Evolutionary conservation across 106 monocot species (phyloP), one percentile per base, ranked within the genome.

Genomic region (Gastrodia elata): DNA sequence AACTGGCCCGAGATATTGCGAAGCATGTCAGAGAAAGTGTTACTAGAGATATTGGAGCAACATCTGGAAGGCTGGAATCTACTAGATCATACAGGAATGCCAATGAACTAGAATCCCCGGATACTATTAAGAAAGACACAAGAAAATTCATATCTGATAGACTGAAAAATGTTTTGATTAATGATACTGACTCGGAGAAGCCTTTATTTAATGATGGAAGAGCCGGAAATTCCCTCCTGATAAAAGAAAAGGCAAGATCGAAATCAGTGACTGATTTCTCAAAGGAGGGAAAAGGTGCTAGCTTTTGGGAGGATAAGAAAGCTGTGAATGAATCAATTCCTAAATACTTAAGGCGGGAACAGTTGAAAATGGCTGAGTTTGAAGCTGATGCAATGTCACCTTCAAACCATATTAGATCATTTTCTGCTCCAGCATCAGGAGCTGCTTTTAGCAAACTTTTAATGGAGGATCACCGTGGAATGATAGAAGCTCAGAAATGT

Each of bases 391-490:
- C 77, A 43, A 40, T 43, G 1, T 92, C 92, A 25, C 86, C 88
- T 30, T 80, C 81, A 68, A 91, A 82, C 59, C 84, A 93, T 33
- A 58, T 86, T 13, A 90, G 93, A 75, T 93, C 93, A 35, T 83
- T 87, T 38, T 97, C 97, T 40, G 90, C 92, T 42, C 93, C 97
- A 35, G 79, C 80, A 9, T 86, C 84, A 38, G 84, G 85, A 79
- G 81, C 84, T 22, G 86, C 82, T 44, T 93, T 93, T 48, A 83
- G 72, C 32, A 90, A 90, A 70, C 79, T 86, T 81, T 80, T 93
- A 30, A 27, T 80, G 70, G 82, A 86, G 52, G 92, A 90, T 27
- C 85, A 81, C 32, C 73, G 76, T 73, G 73, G 71, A 39, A 16
- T 69, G 40, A 75, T 38, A 9, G 78, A 83, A 28, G 81, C 79